Conservation (phyloP, 106 monocot species). For the Amphibolis antarctica region DNA sequence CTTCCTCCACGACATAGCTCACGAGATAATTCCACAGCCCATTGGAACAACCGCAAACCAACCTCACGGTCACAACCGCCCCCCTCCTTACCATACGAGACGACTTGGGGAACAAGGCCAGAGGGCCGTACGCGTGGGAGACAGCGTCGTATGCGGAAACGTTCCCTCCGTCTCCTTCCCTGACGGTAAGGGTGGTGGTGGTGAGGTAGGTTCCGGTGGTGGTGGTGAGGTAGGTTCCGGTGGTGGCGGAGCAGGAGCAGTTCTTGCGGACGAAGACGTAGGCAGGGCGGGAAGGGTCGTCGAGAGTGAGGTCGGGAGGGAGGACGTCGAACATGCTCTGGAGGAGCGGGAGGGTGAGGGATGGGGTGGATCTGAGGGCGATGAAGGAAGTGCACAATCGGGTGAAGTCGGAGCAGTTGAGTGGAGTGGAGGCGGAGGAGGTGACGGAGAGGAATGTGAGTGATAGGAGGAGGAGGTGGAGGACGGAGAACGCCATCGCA, state of each 20-base stretch:
- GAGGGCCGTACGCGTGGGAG: conserved; percentile 27
- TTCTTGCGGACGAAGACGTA: conserved; percentile 80
- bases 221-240: not conserved
- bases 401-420: conserved; percentile 66
- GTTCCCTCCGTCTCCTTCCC: not conserved
- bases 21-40: conserved; percentile 91
- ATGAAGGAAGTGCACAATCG: conserved; percentile 94
- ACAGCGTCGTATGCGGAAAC: conserved; percentile 10
- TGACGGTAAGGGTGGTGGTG: conserved; percentile 83
- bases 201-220: conserved; percentile 34
- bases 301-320: conserved; percentile 53
- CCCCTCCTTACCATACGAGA: conserved; percentile 24
- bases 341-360: conserved; percentile 25
- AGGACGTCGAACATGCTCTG: conserved; percentile 78
- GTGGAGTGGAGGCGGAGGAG: conserved; percentile 23
- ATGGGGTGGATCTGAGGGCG: conserved; percentile 31
- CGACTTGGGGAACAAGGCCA: conserved; percentile 36
- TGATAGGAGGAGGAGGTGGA: conserved; percentile 3
- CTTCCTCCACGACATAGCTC: conserved; percentile 57
- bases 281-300: conserved; percentile 32
- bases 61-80: conserved; percentile 48
- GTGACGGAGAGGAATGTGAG: conserved; percentile 5
- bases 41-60: conserved; percentile 83
- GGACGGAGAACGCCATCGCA: not conserved
- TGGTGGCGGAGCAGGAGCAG: conserved; percentile 63